Evolutionary conservation across 2,329 filamentous ascomycete species (phyloP), one percentile per base, ranked within the genome.

Genomic region (Hymenoscyphus repandus): DNA sequence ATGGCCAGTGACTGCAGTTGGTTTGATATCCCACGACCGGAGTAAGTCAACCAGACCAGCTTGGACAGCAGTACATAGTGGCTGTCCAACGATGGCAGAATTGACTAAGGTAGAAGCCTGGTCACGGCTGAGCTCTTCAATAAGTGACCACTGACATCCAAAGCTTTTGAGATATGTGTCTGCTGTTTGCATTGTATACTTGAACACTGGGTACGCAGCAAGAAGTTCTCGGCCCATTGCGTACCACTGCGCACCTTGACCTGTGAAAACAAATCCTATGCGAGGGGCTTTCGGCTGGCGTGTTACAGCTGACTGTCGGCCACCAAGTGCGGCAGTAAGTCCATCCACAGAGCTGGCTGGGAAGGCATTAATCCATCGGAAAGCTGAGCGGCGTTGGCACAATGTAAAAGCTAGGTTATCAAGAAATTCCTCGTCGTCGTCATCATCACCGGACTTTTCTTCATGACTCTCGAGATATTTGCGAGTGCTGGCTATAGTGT

Each of bases 21-120:
- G 59, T 2, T 10, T 32, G 30, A 64, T 49, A 27, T 54, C 57
- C 56, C 55, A 60, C 6, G 45, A 48, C 12, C 22, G 22, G 10
- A 69, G 57, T 1, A 68, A 47, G 15, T 65, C 58, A 0, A 68
- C 58, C 1, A 70, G 47, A 22, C 45, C 64, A 11, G 70, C 49
- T 47, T 70, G 69, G 3, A 71, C 15, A 2, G 66, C 66, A 7
- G 66, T 68, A 46, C 63, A 69, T 2, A 64, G 18, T 6, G 69
- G 62, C 34, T 69, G 65, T 31, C 51, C 18, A 54, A n/a, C 6
- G 4, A 27, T 27, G 7, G 22, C 22, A n/a, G n/a, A 27, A 27
- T 27, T 4, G 22, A 27, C 7, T 27, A 27, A 27, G n/a, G n/a
- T n/a, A n/a, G n/a, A n/a, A n/a, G n/a, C n/a, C n/a, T n/a, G n/a